Conservation (phyloP, 179 eudicot genomes). For the Pouteria campechiana region DNA sequence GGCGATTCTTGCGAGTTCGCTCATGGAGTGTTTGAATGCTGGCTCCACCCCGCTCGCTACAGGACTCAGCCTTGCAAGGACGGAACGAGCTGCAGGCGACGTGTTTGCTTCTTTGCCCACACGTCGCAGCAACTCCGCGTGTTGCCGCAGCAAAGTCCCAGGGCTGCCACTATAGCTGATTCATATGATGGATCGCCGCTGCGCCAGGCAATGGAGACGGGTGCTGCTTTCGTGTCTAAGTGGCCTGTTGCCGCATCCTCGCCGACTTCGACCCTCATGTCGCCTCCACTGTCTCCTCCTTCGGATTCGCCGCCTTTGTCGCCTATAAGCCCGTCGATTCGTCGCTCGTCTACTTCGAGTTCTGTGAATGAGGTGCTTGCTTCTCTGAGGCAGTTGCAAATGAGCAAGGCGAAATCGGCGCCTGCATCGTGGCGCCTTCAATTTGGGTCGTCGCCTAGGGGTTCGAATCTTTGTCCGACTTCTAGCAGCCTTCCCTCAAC, state of each 20-base stretch:
- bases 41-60: slow-evolving; percentile 85
- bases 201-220: slow-evolving; percentile 14
- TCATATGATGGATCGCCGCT: slow-evolving; percentile 10
- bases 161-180: background rate
- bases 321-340: too few relatives aligned
- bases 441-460: slow-evolving; percentile 28
- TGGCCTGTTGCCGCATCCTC: slow-evolving; percentile 18
- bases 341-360: slow-evolving; percentile 7
- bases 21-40: slow-evolving; percentile 88
- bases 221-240: background rate
- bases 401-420: slow-evolving; percentile 21
- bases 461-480: slow-evolving; percentile 20
- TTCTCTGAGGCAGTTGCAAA: slow-evolving; percentile 38
- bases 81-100: slow-evolving; percentile 55
- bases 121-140: slow-evolving; percentile 60
- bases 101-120: slow-evolving; percentile 86
- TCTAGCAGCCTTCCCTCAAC: slow-evolving; percentile 35
- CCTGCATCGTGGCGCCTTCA: slow-evolving; percentile 19
- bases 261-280: slow-evolving; percentile 18
- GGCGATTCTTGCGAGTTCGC: slow-evolving; percentile 81
- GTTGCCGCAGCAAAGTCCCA: slow-evolving; percentile 8
- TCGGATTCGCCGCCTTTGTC: slow-evolving; percentile 51
- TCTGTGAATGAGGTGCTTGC: slow-evolving; percentile 35
- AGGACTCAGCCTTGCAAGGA: slow-evolving; percentile 92
- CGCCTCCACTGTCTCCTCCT: slow-evolving; percentile 12